Base-by-base conservation (phyloP, 192 early-diverging fungal species). In the Lobulomyces angularis region DNA sequence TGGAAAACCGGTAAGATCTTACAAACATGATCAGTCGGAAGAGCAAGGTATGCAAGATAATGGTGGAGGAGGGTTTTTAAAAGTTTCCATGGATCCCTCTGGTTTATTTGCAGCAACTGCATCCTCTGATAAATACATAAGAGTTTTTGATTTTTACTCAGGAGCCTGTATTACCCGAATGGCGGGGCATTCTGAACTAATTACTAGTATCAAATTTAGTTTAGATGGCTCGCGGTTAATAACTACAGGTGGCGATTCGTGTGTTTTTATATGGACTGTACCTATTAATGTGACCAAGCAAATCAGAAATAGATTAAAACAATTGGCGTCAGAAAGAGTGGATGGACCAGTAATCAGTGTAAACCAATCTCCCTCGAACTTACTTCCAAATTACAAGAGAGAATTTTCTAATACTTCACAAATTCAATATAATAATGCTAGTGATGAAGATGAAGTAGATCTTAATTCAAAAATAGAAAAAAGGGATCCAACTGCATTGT, bases 221-320 rank as follows among this genome's bases (percentile, higher is more conserved):
- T 43, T 38, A 5, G 62, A 70, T 46, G 55, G 56, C 27, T 43
- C 55, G 20, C 56, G 72, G 7, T 43, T 88, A 5, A 53, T 83
- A 22, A 76, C 77, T 1, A 84, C 83, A 11, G 69, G 71, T 36
- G 73, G 71, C 0, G 83, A 88, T 46, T 83, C 83, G 6, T 83
- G 74, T 19, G 58, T 88, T 8, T 71, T 88, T 53, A 64, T 88
- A 1, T 88, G 84, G 84, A 61, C 59, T 33, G 35, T 85, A 3
- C 58, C 64, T 3, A 48, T 60, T 17, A 63, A 77, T 8, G 24
- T 83, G 8, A 24, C 42, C 11, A 43, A 41, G 27, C 34, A 18
- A 24, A 60, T 57, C 14, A 22, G 18, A 30, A 35, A 45, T 24
- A 9, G 49, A 24, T n/a, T n/a, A n/a, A n/a, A n/a, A n/a, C n/a